Evolutionary conservation across 2,329 filamentous ascomycete genomes (phyloP).

Genomic region (Hysterium pulicare): DNA sequence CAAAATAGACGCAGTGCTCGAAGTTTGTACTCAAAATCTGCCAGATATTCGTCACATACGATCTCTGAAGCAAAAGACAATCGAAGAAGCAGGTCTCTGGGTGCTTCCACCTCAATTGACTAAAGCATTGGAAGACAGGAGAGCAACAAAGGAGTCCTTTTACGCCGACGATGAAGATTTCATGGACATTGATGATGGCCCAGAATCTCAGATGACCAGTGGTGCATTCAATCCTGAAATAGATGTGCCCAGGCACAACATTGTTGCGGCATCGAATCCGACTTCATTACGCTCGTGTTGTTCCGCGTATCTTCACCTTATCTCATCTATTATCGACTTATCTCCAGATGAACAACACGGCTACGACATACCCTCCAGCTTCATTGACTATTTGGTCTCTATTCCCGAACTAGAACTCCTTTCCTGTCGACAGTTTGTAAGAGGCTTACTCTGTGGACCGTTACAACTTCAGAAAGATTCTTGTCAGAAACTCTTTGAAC

Average conservation of each 20-base stretch:
- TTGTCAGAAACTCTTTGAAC: constrained; percentile 27
- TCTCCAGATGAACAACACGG: constrained; percentile 7
- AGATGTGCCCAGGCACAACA: constrained; percentile 47
- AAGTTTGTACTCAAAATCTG: constrained; percentile 31
- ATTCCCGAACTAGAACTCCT: constrained; percentile 28
- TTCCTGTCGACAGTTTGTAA: constrained; percentile 27
- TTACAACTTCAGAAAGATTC: constrained; percentile 20
- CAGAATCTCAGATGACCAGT: constrained; percentile 58
- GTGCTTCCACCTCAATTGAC: constrained; percentile 29
- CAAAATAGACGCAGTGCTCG: constrained; percentile 43
- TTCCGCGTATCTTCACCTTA: constrained; percentile 25
- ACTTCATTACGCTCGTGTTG: constrained; percentile 29
- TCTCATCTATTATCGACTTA: constrained; percentile 18
- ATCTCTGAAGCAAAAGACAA: constrained; percentile 13
- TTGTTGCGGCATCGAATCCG: constrained; percentile 24
- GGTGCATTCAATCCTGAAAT: constrained; percentile 33
- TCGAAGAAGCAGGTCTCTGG: constrained; percentile 30
- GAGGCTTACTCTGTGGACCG: constrained; percentile 20
- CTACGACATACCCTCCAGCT: constrained; percentile 19
- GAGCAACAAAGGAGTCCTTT: constrained; percentile 29
- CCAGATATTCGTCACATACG: constrained; percentile 22
- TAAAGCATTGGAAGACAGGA: constrained; percentile 26
- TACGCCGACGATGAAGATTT: constrained; percentile 45
- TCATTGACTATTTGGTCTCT: constrained; percentile 25
- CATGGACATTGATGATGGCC: constrained; percentile 66